Conservation (phyloP, 805 yeast species). For the Saccharomycopsis capsularis region DNA sequence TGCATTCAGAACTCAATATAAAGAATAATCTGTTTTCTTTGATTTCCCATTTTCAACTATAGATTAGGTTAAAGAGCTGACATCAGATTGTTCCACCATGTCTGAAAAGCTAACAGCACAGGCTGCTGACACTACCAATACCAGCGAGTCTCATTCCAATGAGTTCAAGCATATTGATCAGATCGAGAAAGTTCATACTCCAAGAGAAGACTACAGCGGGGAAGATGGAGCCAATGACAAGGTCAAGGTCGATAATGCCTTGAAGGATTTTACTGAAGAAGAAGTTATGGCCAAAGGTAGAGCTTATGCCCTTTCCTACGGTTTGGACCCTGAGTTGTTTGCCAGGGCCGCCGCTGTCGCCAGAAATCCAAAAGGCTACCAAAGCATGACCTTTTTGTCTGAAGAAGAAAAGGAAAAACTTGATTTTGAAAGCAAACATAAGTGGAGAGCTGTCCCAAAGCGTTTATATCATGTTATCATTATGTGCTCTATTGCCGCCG, state of each 20-base stretch:
- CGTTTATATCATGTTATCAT: constrained; percentile 51
- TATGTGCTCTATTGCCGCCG: constrained; percentile 70
- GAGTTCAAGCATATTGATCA: constrained; percentile 1
- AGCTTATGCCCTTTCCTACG: constrained; percentile 51
- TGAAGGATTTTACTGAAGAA: constrained; percentile 50
- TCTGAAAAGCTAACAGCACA: background rate
- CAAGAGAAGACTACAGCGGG: background rate
- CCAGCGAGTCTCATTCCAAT: background rate
- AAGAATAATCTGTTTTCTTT: background rate
- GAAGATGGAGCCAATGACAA: background rate
- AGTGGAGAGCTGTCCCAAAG: constrained; percentile 35
- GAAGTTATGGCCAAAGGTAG: constrained; percentile 68
- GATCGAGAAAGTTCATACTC: background rate
- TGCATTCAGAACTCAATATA: too few relatives aligned
- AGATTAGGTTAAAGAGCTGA: background rate
- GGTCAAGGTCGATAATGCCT: constrained; percentile 35
- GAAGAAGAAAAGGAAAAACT: constrained; percentile 51
- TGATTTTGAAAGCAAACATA: constrained; percentile 39
- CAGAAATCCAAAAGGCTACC: constrained; percentile 49
- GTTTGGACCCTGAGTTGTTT: constrained; percentile 51
- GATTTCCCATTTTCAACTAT: background rate
- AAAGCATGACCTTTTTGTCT: constrained; percentile 47
- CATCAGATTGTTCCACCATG: too few relatives aligned
- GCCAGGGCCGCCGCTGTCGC: constrained; percentile 65
- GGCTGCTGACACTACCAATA: background rate